Conservation (phyloP, 2,329 filamentous ascomycete genomes). For the Parafenestella ontariensis region DNA sequence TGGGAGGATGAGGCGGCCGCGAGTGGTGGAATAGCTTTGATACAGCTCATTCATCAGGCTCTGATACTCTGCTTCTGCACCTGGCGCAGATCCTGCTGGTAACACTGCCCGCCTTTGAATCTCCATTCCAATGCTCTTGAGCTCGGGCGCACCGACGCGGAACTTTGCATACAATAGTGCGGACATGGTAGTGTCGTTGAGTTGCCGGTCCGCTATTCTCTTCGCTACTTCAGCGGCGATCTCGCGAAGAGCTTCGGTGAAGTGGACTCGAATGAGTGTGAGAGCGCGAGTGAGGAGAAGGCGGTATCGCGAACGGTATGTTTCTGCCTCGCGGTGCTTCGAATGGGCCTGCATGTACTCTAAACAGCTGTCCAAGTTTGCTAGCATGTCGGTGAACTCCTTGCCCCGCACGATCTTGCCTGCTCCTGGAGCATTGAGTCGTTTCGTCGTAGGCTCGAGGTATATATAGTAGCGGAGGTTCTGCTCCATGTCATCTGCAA, state of each 20-base stretch:
- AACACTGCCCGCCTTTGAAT: constrained; percentile 71
- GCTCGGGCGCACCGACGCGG: constrained; percentile 68
- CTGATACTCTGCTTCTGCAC: constrained; percentile 69
- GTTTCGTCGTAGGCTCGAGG: constrained; percentile 85
- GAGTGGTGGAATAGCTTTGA: constrained; percentile 66
- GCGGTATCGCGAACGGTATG: constrained; percentile 87
- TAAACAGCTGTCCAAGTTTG: constrained; percentile 87
- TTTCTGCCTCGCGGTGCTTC: constrained; percentile 83
- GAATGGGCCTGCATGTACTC: constrained; percentile 89
- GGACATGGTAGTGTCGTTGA: constrained; percentile 76
- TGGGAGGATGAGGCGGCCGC: constrained; percentile 65
- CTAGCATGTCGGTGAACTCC: constrained; percentile 86
- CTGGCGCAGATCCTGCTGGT: constrained; percentile 65
- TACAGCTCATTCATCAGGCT: constrained; percentile 71
- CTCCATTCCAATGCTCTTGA: constrained; percentile 71
- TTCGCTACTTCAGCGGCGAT: constrained; percentile 68
- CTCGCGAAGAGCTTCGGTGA: constrained; percentile 68
- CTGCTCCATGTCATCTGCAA: constrained; percentile 84
- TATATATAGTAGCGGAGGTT: constrained; percentile 96
- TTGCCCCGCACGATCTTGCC: constrained; percentile 83
- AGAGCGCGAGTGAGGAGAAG: constrained; percentile 75
- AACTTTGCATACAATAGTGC: constrained; percentile 76
- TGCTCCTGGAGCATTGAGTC: constrained; percentile 90
- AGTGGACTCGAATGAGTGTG: constrained; percentile 71
- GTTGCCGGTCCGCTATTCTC: constrained; percentile 69